Evolutionary conservation across 2,329 filamentous ascomycete genomes (phyloP), one percentile per base, ranked within the genome.

Genomic region (Lachnellula willkommii): DNA sequence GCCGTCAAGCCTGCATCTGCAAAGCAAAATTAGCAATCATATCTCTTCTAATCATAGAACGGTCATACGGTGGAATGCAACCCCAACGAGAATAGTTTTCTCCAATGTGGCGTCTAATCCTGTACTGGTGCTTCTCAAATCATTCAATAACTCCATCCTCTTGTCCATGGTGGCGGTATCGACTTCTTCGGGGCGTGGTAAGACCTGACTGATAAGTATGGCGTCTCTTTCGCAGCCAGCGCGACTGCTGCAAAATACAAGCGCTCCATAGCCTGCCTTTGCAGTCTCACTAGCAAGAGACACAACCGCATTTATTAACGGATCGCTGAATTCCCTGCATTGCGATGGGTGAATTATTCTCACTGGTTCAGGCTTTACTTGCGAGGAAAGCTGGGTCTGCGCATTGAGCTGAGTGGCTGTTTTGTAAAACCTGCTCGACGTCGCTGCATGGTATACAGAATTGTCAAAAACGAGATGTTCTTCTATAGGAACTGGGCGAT

Each of bases 401-500:
- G 72, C 75, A 32, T 57, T 60, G 9, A 83, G 67, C 58, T 83
- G 79, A 9, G 75, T 77, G 11, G 80, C 79, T 12, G 78, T 82
- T 58, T 81, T 81, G 42, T 84, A 78, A 42, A 87, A 73, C 50
- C 74, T 77, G 49, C 76, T 79, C 8, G 81, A 82, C n/a, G 74
- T 80, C 32, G 78, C 78, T 20, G 83, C 81, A 4, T 80, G 77
- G 63, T 89, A 90, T 9, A 90, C 77, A 5, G 77, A 77, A 55
- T 87, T 82, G 47, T 90, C 85, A 66, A 84, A 87, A 4, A 90
- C 87, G 1, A 91, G 74, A 65, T 89, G 81, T 64, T 91, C 88
- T 51, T 89, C 80, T 22, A 92, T 83, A 0, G 88, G 87, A n/a
- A 92, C 77, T 1, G 88, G 88, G 2, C 83, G 79, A 67, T 90